These are phyloP conservation scores for Saccharomycopsis crataegensis DNA, from an alignment of 1,139 yeast species.

Conservation along the genomic window DNA sequence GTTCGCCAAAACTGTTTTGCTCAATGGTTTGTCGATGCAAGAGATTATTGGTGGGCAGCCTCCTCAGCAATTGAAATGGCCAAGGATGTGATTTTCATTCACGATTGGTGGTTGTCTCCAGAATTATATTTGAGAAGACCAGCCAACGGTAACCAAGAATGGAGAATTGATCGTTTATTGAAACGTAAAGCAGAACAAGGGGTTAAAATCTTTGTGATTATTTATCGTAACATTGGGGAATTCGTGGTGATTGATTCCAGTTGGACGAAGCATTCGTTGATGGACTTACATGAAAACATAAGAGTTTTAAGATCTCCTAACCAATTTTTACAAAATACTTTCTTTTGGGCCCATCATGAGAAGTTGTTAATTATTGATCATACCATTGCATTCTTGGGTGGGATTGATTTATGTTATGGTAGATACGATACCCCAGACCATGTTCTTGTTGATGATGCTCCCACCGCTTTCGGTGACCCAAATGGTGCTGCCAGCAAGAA, in stretches of 20 bases:
- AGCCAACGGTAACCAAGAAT: conserved; percentile 89
- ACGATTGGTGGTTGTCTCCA: conserved; percentile 99
- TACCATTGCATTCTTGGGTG: conserved; percentile 87
- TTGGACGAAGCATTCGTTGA: conserved; percentile 88
- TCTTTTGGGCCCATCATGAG: conserved; percentile 99
- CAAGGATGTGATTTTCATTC: conserved; percentile 85
- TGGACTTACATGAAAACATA: conserved; percentile 78
- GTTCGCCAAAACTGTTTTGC: conserved; percentile 78
- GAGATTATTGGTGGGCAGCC: conserved; percentile 96
- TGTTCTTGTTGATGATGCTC: conserved; percentile 69
- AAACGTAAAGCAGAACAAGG: conserved; percentile 92
- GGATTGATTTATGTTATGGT: conserved; percentile 92
- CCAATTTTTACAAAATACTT: conserved; percentile 86
- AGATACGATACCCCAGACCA: conserved; percentile 97
- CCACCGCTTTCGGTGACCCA: conserved; percentile 28
- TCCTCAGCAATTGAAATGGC: conserved; percentile 93
- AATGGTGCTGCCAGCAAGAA: conserved; percentile 1
- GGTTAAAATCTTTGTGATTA: conserved; percentile 83
- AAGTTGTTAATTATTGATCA: conserved; percentile 83
- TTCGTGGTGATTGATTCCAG: conserved; percentile 91
- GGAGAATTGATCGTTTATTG: conserved; percentile 82
- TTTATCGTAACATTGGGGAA: conserved; percentile 92
- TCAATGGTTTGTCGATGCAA: conserved; percentile 95
- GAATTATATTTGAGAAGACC: conserved; percentile 91
- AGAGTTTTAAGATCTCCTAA: conserved; percentile 93